Percentiles rank a stretch among this genome's conserved stretches.
phyloP scores from a whole-genome alignment of 371 early-diverging fungal genomes.

The Mortierella sp. region DNA sequence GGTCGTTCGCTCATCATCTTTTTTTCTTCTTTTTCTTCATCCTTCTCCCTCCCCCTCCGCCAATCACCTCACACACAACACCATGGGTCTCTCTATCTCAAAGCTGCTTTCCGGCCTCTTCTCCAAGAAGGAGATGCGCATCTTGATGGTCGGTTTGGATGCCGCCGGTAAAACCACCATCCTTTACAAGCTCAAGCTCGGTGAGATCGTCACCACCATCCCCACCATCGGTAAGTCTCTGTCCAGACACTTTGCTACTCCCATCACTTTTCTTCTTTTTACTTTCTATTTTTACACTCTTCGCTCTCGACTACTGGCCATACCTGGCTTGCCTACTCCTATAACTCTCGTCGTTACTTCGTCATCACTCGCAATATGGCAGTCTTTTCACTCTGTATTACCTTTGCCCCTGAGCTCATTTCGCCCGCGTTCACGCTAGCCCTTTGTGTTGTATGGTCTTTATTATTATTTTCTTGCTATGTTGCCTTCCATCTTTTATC shows the following conservation, averaged over 20 bases:
- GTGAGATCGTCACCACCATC: conserved; percentile 98
- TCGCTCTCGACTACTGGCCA: neutral
- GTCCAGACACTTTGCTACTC: too few species aligned
- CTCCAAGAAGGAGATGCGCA: conserved; percentile 89
- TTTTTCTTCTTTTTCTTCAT: conserved; percentile 11
- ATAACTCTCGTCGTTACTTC: neutral
- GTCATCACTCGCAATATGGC: neutral
- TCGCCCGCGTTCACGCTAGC: neutral
- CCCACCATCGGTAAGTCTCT: conserved; percentile 90
- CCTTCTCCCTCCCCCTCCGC: conserved; percentile 12
- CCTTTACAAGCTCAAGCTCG: conserved; percentile 92
- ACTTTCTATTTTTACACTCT: neutral
- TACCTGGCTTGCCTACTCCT: neutral
- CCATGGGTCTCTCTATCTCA: conserved; percentile 74
- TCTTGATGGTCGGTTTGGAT: conserved; percentile 95
- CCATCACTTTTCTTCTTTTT: neutral
- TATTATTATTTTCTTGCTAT: neutral
- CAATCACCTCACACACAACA: conserved; percentile 37
- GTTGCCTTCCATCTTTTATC: neutral
- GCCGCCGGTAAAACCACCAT: conserved; percentile 97
- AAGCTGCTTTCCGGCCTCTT: conserved; percentile 65
- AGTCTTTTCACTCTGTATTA: neutral
- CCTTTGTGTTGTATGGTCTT: neutral
- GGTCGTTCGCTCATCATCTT: conserved; percentile 17
- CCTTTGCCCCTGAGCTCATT: conserved; percentile 1